Percentiles rank a stretch among this genome's conserved stretches.
These are phyloP conservation scores for Tuber umbilicatum DNA, from an alignment of 495 filamentous ascomycete genomes.

Conservation along the genomic window DNA sequence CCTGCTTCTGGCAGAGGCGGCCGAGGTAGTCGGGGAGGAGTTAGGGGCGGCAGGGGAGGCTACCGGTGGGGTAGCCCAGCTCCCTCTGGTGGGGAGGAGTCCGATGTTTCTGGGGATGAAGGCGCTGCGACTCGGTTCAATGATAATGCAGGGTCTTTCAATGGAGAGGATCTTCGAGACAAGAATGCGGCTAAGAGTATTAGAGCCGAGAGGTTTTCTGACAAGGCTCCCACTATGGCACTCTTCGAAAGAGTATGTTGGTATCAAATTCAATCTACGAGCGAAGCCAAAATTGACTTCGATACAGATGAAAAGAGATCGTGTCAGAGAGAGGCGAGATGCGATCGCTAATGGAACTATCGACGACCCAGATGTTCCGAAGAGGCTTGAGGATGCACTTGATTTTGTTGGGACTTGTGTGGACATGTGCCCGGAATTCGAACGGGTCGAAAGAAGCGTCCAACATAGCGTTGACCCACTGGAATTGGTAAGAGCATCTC, in stretches of 20 bases:
- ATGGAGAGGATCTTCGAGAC: neutral
- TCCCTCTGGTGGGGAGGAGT: neutral
- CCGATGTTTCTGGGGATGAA: constrained; percentile 3
- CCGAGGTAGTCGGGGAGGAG: neutral
- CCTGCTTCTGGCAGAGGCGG: neutral
- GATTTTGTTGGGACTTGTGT: constrained; percentile 81
- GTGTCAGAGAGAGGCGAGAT: constrained; percentile 58
- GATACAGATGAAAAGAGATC: constrained; percentile 53
- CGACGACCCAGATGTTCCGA: constrained; percentile 81
- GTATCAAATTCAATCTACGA: neutral
- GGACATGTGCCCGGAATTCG: constrained; percentile 91
- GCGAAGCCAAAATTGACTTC: neutral
- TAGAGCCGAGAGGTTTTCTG: constrained; percentile 1
- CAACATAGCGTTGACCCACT: constrained; percentile 57
- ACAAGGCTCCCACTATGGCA: neutral
- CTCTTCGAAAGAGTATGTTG: neutral
- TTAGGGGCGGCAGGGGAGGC: neutral
- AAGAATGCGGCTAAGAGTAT: neutral
- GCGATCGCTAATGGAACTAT: constrained; percentile 70
- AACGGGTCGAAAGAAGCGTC: constrained; percentile 45
- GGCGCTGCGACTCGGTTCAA: neutral
- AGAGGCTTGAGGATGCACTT: constrained; percentile 73
- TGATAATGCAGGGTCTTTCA: neutral
- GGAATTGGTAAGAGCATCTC: constrained; percentile 49
- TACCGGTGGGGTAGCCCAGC: neutral